These are phyloP conservation scores for Zanthoxylum bungeanum DNA, from an alignment of 345 rosid species.

Conservation along the genomic window DNA sequence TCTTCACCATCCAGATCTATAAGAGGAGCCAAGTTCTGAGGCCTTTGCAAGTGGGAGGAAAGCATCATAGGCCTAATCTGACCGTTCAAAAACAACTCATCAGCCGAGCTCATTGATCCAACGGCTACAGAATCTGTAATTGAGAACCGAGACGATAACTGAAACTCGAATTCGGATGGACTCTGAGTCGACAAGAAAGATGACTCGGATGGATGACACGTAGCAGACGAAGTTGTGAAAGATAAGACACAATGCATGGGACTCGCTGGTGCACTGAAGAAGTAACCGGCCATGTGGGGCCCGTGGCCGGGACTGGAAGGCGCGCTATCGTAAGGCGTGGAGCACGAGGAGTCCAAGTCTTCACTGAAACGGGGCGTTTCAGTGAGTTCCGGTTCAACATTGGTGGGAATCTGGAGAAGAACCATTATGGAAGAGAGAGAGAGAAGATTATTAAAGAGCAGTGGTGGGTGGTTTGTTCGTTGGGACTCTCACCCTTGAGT, in stretches of 20 bases:
- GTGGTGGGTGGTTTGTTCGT: not conserved
- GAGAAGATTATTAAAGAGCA: no score
- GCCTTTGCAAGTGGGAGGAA: slow-evolving; percentile 24
- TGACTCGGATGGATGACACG: slow-evolving; percentile 7
- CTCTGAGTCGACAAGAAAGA: slow-evolving; percentile 15
- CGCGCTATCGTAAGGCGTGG: slow-evolving; percentile 50
- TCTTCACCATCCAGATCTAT: slow-evolving; percentile 15
- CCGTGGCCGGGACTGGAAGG: slow-evolving; percentile 48
- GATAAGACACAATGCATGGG: slow-evolving; percentile 28
- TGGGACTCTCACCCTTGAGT: not conserved
- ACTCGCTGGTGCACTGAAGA: slow-evolving; percentile 34
- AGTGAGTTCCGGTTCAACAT: not conserved
- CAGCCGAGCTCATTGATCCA: no score
- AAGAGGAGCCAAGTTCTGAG: slow-evolving; percentile 27
- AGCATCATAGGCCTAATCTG: slow-evolving; percentile 44
- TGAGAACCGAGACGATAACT: slow-evolving; percentile 35
- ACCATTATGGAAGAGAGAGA: not conserved
- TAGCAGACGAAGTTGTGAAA: slow-evolving; percentile 13
- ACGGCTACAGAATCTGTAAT: slow-evolving; percentile 9
- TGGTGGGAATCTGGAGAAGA: not conserved
- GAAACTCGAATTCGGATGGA: slow-evolving; percentile 14
- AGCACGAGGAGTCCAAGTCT: slow-evolving; percentile 35
- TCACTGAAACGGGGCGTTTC: no score
- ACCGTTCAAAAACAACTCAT: slow-evolving; percentile 46
- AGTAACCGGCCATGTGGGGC: slow-evolving; percentile 14